Percentiles rank a stretch among this genome's conserved stretches.
Evolutionary conservation across 2,329 filamentous ascomycete species (phyloP).

Genomic region (Colletotrichum euphorbiae): DNA sequence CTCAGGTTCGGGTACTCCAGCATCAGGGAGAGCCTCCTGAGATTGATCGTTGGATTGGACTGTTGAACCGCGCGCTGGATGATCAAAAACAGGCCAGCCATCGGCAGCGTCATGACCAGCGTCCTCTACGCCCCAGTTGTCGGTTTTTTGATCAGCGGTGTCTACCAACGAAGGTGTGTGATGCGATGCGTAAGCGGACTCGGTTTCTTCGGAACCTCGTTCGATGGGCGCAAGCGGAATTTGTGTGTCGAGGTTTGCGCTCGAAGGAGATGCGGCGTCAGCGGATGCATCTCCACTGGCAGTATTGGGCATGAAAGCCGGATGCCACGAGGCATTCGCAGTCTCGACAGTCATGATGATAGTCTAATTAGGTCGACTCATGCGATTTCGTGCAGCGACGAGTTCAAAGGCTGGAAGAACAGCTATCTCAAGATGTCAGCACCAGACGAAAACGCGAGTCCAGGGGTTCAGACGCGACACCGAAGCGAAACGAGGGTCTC

Average conservation of each 20-base stretch:
- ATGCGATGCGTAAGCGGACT: slow-evolving; percentile 5
- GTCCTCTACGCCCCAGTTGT: slow-evolving; percentile 18
- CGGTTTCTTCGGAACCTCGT: slow-evolving; percentile 7
- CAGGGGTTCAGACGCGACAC: slow-evolving; percentile 32
- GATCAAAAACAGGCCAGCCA: slow-evolving; percentile 44
- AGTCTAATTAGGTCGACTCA: slow-evolving; percentile 40
- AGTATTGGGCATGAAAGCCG: slow-evolving; percentile 54
- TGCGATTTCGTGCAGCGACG: slow-evolving; percentile 23
- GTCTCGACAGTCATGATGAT: slow-evolving; percentile 53
- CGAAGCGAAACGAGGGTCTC: background rate
- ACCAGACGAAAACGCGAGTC: slow-evolving; percentile 38
- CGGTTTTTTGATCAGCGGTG: background rate
- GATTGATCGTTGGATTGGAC: background rate
- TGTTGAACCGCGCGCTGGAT: background rate
- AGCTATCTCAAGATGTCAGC: slow-evolving; percentile 46
- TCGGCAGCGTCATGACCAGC: slow-evolving; percentile 38
- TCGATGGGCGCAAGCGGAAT: background rate
- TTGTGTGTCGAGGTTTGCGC: slow-evolving; percentile 11
- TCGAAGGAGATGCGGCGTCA: slow-evolving; percentile 7
- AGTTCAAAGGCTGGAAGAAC: slow-evolving; percentile 40
- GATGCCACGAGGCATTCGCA: slow-evolving; percentile 54
- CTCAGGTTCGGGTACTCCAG: background rate
- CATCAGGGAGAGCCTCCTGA: background rate
- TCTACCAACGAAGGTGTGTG: background rate
- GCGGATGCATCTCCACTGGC: slow-evolving; percentile 39